Conservation (phyloP, 1,284 basidiomycete species). For the Tausonia pullulans region DNA sequence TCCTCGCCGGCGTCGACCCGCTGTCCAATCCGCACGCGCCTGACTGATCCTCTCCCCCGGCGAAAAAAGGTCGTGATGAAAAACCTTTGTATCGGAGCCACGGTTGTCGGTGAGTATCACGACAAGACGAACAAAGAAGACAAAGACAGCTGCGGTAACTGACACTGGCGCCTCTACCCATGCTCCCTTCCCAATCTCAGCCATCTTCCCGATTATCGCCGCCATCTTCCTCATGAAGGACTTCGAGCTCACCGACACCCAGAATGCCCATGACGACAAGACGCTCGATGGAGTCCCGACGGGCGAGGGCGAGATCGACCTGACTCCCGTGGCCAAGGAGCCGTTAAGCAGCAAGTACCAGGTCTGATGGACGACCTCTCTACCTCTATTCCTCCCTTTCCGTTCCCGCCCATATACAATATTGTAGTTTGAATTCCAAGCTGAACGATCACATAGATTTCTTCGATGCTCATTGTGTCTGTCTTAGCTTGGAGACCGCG, state of each 20-base stretch:
- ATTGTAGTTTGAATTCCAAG: too few species aligned
- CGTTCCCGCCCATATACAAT: too few species aligned
- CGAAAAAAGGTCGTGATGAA: neutral
- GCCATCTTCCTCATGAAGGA: slow-evolving; percentile 5
- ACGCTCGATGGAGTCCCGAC: neutral
- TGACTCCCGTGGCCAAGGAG: too few species aligned
- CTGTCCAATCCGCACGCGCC: too few species aligned
- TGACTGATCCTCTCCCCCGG: too few species aligned
- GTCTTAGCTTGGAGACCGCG: too few species aligned
- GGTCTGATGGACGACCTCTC: too few species aligned
- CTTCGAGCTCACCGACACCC: slow-evolving; percentile 1
- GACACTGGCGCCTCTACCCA: neutral
- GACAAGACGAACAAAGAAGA: neutral
- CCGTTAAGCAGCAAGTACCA: too few species aligned
- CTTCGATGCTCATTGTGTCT: too few species aligned
- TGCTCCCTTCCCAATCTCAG: neutral
- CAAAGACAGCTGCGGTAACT: neutral
- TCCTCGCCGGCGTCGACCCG: neutral
- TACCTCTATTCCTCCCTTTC: too few species aligned
- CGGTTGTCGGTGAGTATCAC: neutral
- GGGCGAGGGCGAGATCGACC: neutral
- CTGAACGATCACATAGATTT: too few species aligned
- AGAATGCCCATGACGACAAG: slow-evolving; percentile 8
- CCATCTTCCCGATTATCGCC: slow-evolving; percentile 1
- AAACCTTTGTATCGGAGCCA: slow-evolving; percentile 11